These are phyloP conservation scores for Balakata baccata DNA, from an alignment of 345 rosid species.

Conservation along the genomic window DNA sequence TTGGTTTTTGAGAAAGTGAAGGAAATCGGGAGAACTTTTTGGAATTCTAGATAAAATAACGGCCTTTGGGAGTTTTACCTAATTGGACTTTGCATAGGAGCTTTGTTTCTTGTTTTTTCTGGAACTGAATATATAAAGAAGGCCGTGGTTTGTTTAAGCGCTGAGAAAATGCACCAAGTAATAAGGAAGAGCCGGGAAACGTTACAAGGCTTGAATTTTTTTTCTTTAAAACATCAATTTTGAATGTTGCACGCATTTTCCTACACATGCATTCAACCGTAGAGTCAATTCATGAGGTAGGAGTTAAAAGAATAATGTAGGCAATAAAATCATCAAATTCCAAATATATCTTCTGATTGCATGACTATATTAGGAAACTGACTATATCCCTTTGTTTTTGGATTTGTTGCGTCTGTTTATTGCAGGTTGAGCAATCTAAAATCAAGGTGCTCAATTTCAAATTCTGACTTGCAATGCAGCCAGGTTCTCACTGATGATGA, in stretches of 20 bases:
- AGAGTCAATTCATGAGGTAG: background rate
- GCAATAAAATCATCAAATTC: background rate
- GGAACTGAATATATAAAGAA: background rate
- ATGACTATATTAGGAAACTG: background rate
- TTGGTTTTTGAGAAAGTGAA: constrained; percentile 4
- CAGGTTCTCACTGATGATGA: constrained; percentile 48
- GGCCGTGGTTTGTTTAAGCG: background rate
- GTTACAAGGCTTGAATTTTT: background rate
- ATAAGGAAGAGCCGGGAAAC: background rate
- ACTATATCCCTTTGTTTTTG: too few relatives aligned
- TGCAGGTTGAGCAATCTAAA: constrained; percentile 48
- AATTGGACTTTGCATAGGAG: background rate
- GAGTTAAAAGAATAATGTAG: background rate
- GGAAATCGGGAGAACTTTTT: background rate
- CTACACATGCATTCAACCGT: background rate
- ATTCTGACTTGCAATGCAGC: constrained; percentile 50
- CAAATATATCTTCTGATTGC: background rate
- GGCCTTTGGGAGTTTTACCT: background rate
- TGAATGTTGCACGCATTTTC: background rate
- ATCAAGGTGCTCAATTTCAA: constrained; percentile 57
- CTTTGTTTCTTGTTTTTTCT: background rate
- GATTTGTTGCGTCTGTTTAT: too few relatives aligned
- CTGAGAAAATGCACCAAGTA: background rate
- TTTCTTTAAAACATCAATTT: background rate
- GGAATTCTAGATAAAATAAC: background rate